These are phyloP conservation scores for Rhododendron mucronatum DNA, from an alignment of 148 eudicot species.

Conservation along the genomic window DNA sequence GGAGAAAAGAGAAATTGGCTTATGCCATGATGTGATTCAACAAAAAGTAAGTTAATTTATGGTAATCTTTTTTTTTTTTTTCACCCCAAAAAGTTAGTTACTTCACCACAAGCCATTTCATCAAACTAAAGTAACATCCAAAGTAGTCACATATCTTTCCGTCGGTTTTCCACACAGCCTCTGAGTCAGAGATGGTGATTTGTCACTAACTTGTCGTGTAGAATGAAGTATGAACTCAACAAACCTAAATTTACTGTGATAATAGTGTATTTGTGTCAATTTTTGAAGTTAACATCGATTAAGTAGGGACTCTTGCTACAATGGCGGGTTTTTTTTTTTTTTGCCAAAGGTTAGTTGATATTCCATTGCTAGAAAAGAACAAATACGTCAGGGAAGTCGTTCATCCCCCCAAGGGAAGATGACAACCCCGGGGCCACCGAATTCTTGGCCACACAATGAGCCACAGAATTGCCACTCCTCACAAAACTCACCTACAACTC, in stretches of 20 bases:
- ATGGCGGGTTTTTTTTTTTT: background rate
- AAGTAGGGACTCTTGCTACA: background rate
- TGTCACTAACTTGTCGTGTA: background rate
- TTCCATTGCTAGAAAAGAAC: no score
- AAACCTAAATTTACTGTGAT: background rate
- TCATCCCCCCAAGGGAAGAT: no score
- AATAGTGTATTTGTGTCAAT: background rate
- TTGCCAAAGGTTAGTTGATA: no score
- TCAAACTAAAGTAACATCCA: background rate
- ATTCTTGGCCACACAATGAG: no score
- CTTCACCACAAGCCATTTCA: background rate
- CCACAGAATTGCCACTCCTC: no score
- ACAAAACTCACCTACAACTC: no score
- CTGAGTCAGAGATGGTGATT: background rate
- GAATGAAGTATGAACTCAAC: background rate
- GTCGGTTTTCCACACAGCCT: background rate
- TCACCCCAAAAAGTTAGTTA: background rate
- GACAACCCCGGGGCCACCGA: no score
- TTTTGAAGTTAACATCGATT: background rate
- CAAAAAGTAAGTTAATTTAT: conserved; percentile 42
- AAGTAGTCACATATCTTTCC: background rate
- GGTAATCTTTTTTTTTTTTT: background rate
- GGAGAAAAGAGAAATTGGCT: conserved; percentile 2
- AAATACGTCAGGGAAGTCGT: no score
- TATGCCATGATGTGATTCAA: conserved; percentile 65